Conservation (phyloP, 2,329 filamentous ascomycete genomes). For the Botrytis aclada region DNA sequence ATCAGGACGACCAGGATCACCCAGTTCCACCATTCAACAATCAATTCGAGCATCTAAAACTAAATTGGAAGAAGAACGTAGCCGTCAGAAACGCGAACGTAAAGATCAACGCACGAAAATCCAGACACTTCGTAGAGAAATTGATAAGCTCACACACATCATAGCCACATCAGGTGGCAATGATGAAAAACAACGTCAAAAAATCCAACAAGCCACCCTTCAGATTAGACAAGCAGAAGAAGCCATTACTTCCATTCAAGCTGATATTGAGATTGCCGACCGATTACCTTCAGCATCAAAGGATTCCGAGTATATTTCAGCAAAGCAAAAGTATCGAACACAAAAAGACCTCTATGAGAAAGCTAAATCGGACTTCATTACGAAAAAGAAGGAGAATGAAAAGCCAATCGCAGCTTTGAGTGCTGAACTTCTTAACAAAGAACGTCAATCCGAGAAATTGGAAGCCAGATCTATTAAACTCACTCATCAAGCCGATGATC, state of each 20-base stretch:
- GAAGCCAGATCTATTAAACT: constrained; percentile 68
- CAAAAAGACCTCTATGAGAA: constrained; percentile 46
- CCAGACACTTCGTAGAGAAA: constrained; percentile 67
- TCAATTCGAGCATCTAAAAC: constrained; percentile 71
- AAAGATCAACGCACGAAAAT: constrained; percentile 72
- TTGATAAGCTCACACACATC: constrained; percentile 64
- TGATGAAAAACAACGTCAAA: constrained; percentile 73
- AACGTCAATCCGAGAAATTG: constrained; percentile 69
- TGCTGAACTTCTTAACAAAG: constrained; percentile 58
- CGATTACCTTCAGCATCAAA: constrained; percentile 59
- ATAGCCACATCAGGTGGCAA: constrained; percentile 67
- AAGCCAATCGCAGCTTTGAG: constrained; percentile 60
- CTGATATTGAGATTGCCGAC: constrained; percentile 63
- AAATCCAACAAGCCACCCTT: constrained; percentile 71
- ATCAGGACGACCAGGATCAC: constrained; percentile 69
- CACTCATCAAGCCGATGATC: constrained; percentile 67
- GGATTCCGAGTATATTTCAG: constrained; percentile 48
- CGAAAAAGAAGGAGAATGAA: constrained; percentile 60
- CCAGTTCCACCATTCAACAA: constrained; percentile 71
- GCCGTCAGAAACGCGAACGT: constrained; percentile 65
- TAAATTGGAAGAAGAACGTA: constrained; percentile 67
- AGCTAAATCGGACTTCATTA: constrained; percentile 52
- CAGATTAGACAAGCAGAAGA: constrained; percentile 65
- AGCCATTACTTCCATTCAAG: constrained; percentile 52
- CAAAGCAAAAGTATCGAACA: constrained; percentile 53